Conservation (phyloP, 805 yeast genomes). For the Middelhovenomyces tepae region DNA sequence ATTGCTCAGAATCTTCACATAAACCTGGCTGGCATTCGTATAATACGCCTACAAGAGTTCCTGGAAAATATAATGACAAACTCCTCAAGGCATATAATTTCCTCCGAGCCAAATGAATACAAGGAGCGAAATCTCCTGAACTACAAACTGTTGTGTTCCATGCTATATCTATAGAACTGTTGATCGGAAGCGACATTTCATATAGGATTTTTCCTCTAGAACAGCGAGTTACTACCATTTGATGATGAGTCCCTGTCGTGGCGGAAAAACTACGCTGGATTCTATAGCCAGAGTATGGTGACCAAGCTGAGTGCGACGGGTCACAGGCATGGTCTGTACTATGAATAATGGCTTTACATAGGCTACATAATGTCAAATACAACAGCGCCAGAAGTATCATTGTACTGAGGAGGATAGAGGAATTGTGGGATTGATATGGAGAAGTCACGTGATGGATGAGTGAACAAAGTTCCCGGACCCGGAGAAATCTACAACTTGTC, state of each 20-base stretch:
- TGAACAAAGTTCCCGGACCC: too few species aligned
- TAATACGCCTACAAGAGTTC: slow-evolving; percentile 12
- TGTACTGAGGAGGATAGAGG: too few species aligned
- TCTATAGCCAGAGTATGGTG: slow-evolving; percentile 7
- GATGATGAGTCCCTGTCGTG: slow-evolving; percentile 1
- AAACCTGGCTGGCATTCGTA: slow-evolving; percentile 5
- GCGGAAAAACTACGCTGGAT: slow-evolving; percentile 7
- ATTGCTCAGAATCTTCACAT: neutral
- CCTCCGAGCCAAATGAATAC: slow-evolving; percentile 11
- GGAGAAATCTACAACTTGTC: too few species aligned
- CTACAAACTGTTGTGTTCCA: slow-evolving; percentile 9
- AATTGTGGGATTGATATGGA: too few species aligned
- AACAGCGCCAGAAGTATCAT: too few species aligned
- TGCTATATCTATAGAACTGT: slow-evolving; percentile 1
- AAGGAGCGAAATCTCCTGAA: neutral
- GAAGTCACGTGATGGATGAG: too few species aligned
- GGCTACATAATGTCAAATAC: too few species aligned
- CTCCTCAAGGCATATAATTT: slow-evolving; percentile 3
- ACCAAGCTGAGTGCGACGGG: slow-evolving; percentile 7
- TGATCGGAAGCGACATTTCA: slow-evolving; percentile 3
- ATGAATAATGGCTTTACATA: too few species aligned
- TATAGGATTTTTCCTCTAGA: slow-evolving; percentile 2
- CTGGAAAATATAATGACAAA: slow-evolving; percentile 6
- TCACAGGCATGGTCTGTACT: slow-evolving; percentile 10
- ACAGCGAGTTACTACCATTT: slow-evolving; percentile 8